Base-by-base conservation (phyloP, 1,284 basidiomycete species). In the Gomphus bonarii region DNA sequence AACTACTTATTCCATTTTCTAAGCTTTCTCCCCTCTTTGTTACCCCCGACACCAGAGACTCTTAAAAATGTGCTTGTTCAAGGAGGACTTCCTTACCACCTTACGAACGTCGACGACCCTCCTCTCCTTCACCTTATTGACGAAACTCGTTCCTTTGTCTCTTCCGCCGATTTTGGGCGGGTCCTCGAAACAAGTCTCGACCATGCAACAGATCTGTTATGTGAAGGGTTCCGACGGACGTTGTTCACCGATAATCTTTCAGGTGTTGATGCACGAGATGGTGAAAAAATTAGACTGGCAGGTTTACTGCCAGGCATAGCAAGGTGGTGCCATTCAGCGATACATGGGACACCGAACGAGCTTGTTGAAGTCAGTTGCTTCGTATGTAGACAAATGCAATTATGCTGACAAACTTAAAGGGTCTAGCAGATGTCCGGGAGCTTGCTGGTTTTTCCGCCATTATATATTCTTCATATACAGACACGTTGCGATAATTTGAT, bases 341-440 rank as follows among this genome's bases (percentile, higher is more conserved):
- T 91, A 54, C 79, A 84, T 57, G 80, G 80, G 9, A 68, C 88
- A 48, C 89, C 91, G 22, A 94, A 91, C 69, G 87, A 89, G 68
- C 74, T 92, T 63, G 79, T 92, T 28, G 90, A 94, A 70, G 89
- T 90, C 67, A 68, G 87, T 66, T 43, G n/a, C 14, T 12, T 22
- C 16, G 35, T 18, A 18, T 25, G 28, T 51, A 56, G 16, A 35
- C 31, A 43, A 18, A 36, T 28, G 22, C 40, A 20, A 22, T 70
- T 35, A 58, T 28, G 44, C 49, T 61, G 55, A 54, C 35, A 25
- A 46, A 58, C 53, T 20, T 9, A 6, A 55, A 76, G 74, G 71
- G 70, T 16, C 61, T 77, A 48, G 68, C 71, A 60, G 71, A 72
- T 3, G 63, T 75, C 33, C 70, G 71, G 52, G 78, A 79, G 62